Conservation (phyloP, 768 basidiomycete species). For the Collybia sordida region DNA sequence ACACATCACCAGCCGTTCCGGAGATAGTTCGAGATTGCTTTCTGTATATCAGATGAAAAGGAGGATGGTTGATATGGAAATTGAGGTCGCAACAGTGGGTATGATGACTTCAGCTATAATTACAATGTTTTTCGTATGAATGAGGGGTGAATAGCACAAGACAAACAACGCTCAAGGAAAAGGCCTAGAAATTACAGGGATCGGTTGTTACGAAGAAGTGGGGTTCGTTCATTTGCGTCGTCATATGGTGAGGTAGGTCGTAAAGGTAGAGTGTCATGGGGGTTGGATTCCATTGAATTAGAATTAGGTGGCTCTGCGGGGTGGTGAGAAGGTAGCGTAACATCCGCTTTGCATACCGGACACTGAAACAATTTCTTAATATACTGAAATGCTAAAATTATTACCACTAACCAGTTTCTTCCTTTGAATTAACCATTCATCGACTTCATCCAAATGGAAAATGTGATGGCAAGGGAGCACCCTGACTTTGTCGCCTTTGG, state of each 20-base stretch:
- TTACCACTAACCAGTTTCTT: slow-evolving; percentile 79
- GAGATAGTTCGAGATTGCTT: too few relatives aligned
- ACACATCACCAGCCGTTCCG: too few relatives aligned
- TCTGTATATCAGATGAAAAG: too few relatives aligned
- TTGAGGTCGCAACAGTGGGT: too few relatives aligned
- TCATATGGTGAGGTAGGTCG: slow-evolving; percentile 13
- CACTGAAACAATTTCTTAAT: slow-evolving; percentile 50
- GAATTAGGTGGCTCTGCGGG: slow-evolving; percentile 11
- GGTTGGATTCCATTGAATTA: slow-evolving; percentile 8
- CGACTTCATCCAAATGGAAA: slow-evolving; percentile 90
- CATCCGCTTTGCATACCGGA: slow-evolving; percentile 90
- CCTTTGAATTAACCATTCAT: slow-evolving; percentile 88
- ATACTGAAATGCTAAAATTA: slow-evolving; percentile 3
- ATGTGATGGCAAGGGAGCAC: slow-evolving; percentile 94
- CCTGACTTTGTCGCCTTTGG: slow-evolving; percentile 84
- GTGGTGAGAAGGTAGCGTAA: slow-evolving; percentile 58
- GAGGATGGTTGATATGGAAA: too few relatives aligned
- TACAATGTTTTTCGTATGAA: slow-evolving; percentile 16
- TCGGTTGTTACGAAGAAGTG: slow-evolving; percentile 28
- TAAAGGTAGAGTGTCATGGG: slow-evolving; percentile 10
- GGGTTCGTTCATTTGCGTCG: slow-evolving; percentile 37
- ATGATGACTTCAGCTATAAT: not conserved
- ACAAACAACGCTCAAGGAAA: slow-evolving; percentile 9
- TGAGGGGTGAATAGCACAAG: slow-evolving; percentile 12
- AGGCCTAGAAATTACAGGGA: slow-evolving; percentile 1